These are phyloP conservation scores for Capsicum baccatum DNA, from an alignment of 257 asterid species.

Conservation along the genomic window DNA sequence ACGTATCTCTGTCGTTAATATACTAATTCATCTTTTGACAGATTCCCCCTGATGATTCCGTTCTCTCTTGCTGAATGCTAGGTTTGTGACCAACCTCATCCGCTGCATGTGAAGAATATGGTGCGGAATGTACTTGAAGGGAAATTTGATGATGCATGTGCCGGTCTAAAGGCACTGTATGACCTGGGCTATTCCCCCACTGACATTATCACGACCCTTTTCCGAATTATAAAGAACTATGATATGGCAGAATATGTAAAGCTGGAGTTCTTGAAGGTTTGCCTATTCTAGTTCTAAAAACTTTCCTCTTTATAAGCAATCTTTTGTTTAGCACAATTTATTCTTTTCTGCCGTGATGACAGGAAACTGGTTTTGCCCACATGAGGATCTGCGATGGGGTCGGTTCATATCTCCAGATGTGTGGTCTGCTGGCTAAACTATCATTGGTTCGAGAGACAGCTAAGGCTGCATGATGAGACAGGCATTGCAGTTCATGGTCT, in stretches of 20 bases:
- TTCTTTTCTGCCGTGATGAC: slow-evolving; percentile 31
- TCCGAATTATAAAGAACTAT: slow-evolving; percentile 84
- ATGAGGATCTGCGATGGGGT: slow-evolving; percentile 98
- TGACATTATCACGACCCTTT: slow-evolving; percentile 93
- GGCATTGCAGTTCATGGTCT: background rate
- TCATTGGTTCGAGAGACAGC: slow-evolving; percentile 78
- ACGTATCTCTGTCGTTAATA: slow-evolving; percentile 7
- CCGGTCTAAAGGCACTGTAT: slow-evolving; percentile 85
- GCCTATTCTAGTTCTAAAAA: background rate
- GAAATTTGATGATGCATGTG: slow-evolving; percentile 91
- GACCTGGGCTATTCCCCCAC: slow-evolving; percentile 98
- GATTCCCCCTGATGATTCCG: background rate
- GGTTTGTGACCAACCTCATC: slow-evolving; percentile 99
- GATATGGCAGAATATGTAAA: slow-evolving; percentile 95
- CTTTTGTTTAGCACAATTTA: slow-evolving; percentile 11
- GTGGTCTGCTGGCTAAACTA: slow-evolving; percentile 83
- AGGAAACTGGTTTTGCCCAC: slow-evolving; percentile 98
- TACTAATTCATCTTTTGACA: background rate
- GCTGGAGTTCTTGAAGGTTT: slow-evolving; percentile 93
- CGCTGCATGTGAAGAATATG: slow-evolving; percentile 93
- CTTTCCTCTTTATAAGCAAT: background rate
- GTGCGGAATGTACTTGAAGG: slow-evolving; percentile 86
- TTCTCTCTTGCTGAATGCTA: slow-evolving; percentile 36
- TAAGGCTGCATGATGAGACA: slow-evolving; percentile 56
- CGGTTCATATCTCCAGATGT: slow-evolving; percentile 93